Evolutionary conservation across 768 basidiomycete species (phyloP).

Genomic region (Pleurotus ostreatus): DNA sequence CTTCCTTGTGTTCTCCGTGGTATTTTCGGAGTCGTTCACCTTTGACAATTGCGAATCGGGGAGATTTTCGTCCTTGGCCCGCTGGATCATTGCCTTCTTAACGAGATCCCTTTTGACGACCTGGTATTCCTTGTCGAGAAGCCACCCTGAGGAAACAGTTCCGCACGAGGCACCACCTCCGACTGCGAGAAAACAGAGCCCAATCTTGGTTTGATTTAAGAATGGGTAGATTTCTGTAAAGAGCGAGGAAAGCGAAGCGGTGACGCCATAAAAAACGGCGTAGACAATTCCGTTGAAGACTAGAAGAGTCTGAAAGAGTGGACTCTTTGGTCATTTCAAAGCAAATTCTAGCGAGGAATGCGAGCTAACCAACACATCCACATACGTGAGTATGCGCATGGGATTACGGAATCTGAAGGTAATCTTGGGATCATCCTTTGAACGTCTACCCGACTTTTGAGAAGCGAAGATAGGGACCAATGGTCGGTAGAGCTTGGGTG

Average conservation of each 20-base stretch:
- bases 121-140: slow-evolving; percentile 64
- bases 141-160: slow-evolving; percentile 49
- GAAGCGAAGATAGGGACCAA: slow-evolving; percentile 45
- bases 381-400: slow-evolving; percentile 46
- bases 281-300: slow-evolving; percentile 45
- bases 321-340: neutral
- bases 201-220: slow-evolving; percentile 61
- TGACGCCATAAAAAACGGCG: slow-evolving; percentile 57
- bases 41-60: neutral
- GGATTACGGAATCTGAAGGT: slow-evolving; percentile 50
- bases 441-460: slow-evolving; percentile 15
- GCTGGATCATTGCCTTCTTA: slow-evolving; percentile 19
- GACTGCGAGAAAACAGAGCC: slow-evolving; percentile 73
- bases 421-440: slow-evolving; percentile 21
- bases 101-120: slow-evolving; percentile 29
- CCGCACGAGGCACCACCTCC: slow-evolving; percentile 75
- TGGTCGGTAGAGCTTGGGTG: slow-evolving; percentile 43
- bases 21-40: neutral
- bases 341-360: no score
- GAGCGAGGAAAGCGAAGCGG: slow-evolving; percentile 55
- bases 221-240: slow-evolving; percentile 55
- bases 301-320: neutral
- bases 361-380: slow-evolving; percentile 49
- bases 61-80: neutral
- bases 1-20: neutral